Percentiles rank a stretch among this genome's conserved stretches.
Conservation (phyloP, 2,329 filamentous ascomycete genomes). For the Rugonectria rugulosa region DNA sequence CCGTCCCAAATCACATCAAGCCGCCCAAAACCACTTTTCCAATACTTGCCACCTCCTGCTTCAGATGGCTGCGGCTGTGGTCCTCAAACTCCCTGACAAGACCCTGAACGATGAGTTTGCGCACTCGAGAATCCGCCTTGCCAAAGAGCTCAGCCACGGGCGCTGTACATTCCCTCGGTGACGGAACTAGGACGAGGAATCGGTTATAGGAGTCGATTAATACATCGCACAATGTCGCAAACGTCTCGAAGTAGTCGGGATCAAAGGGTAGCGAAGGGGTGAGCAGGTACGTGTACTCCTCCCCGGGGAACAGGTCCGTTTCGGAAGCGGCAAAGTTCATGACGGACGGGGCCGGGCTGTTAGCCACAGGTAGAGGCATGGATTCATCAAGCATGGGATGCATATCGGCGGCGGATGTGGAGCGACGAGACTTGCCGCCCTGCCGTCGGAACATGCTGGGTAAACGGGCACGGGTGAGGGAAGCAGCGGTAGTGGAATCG, state of each 20-base stretch:
- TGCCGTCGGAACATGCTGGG: conserved; percentile 83
- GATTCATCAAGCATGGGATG: conserved; percentile 43
- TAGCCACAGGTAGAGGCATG: conserved; percentile 36
- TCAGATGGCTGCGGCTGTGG: conserved; percentile 76
- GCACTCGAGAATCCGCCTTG: conserved; percentile 85
- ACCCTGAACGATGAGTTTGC: conserved; percentile 88
- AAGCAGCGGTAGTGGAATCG: conserved; percentile 74
- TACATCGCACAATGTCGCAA: conserved; percentile 93
- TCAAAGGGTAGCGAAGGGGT: conserved; percentile 96
- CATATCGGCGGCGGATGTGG: conserved; percentile 57
- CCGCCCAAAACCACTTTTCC: conserved; percentile 90
- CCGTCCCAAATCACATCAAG: conserved; percentile 64
- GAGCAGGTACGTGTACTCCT: conserved; percentile 87
- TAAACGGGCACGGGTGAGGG: conserved; percentile 78
- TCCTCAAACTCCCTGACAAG: conserved; percentile 95
- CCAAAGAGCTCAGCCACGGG: conserved; percentile 83
- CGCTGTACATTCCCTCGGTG: conserved; percentile 74
- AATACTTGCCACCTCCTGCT: conserved; percentile 82
- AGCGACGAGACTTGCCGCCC: conserved; percentile 63
- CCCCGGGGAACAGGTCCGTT: conserved; percentile 76
- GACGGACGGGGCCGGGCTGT: conserved; percentile 50
- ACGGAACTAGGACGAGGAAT: conserved; percentile 77
- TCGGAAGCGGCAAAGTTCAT: conserved; percentile 67
- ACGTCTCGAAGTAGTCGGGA: conserved; percentile 96
- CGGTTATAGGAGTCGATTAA: conserved; percentile 90